Evolutionary conservation across 352 stramenopile genomes (phyloP).

Genomic region (Globisporangium uncinulatum): DNA sequence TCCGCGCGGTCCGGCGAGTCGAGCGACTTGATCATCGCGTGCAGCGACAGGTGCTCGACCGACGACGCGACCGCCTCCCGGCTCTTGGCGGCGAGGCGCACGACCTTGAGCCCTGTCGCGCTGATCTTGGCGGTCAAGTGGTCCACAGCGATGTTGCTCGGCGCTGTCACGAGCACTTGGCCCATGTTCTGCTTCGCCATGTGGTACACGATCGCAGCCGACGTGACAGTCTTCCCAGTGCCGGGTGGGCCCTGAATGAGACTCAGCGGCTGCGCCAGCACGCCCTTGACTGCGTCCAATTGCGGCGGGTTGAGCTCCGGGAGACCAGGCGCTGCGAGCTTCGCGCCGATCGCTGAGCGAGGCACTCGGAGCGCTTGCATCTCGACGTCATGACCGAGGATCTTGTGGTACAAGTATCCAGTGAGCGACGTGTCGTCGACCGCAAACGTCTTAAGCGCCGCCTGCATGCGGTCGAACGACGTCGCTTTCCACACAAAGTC

Average conservation of each 20-base stretch:
- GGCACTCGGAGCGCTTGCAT: constrained; percentile 87
- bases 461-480: constrained; percentile 99
- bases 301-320: constrained; percentile 98
- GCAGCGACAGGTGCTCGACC: constrained; percentile 97
- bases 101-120: constrained; percentile 95
- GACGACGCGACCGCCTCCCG: constrained; percentile 92
- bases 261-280: constrained; percentile 96
- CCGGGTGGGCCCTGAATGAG: constrained; percentile 98
- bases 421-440: constrained; percentile 98
- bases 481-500: constrained; percentile 99
- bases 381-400: constrained; percentile 97
- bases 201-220: constrained; percentile 98
- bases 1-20: constrained; percentile 89
- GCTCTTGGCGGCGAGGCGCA: constrained; percentile 97
- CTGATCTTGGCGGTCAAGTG: constrained; percentile 96
- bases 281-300: constrained; percentile 92
- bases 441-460: constrained; percentile 97
- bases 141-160: constrained; percentile 99
- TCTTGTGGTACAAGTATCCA: constrained; percentile 99
- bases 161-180: constrained; percentile 98
- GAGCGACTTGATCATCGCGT: constrained; percentile 94
- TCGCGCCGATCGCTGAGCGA: constrained; percentile 46
- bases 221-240: constrained; percentile 98
- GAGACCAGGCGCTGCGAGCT: constrained; percentile 91
- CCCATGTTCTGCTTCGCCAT: constrained; percentile 98